These are phyloP conservation scores for Sporothrix luriei DNA, from an alignment of 2,329 filamentous ascomycete species.

Conservation along the genomic window DNA sequence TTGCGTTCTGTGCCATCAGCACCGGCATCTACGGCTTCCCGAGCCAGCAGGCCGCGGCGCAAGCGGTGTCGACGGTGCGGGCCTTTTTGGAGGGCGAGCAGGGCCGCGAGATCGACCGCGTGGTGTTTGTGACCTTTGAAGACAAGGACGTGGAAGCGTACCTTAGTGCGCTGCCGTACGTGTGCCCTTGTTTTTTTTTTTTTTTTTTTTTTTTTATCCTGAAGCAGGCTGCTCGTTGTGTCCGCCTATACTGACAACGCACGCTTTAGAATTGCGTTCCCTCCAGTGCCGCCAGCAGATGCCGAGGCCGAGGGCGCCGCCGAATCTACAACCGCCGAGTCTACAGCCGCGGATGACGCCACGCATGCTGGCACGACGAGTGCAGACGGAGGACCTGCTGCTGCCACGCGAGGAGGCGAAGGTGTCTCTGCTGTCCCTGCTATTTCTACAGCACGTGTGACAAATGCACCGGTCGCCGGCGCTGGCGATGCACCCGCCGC, in stretches of 20 bases:
- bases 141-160: conserved; percentile 77
- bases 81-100: conserved; percentile 55
- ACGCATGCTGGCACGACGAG: no score
- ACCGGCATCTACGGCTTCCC: conserved; percentile 92
- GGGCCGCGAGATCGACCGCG: conserved; percentile 62
- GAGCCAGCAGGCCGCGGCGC: conserved; percentile 67
- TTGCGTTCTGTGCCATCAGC: conserved; percentile 84
- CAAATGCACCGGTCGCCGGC: background rate
- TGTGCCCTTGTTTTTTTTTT: conserved; percentile 36
- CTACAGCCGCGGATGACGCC: background rate
- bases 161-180: conserved; percentile 71
- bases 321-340: background rate
- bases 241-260: background rate
- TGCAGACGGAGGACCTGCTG: background rate
- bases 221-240: no score
- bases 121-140: conserved; percentile 85
- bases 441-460: background rate
- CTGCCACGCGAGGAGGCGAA: background rate
- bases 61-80: conserved; percentile 65
- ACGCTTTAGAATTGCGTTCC: conserved; percentile 3
- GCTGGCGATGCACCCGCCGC: background rate
- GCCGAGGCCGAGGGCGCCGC: background rate
- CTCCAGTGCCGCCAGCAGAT: background rate
- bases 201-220: background rate
- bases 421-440: background rate